Evolutionary conservation across 73 alveolate genomes (phyloP).

Genomic region (Urostyla sp.): DNA sequence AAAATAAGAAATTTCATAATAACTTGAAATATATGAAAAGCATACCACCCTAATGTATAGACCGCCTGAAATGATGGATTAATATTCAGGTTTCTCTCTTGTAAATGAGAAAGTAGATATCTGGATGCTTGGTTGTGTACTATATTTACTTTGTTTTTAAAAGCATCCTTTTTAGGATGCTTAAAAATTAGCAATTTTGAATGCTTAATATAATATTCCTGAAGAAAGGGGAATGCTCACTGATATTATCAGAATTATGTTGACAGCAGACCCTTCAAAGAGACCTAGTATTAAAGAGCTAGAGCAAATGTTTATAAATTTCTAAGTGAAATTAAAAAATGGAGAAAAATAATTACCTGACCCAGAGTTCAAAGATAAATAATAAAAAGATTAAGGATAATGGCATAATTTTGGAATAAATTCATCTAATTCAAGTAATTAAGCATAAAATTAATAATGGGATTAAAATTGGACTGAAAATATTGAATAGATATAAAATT

Average conservation of each 20-base stretch:
- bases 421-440: not conserved
- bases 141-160: slow-evolving; percentile 88
- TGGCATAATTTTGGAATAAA: not conserved
- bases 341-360: slow-evolving; percentile 29
- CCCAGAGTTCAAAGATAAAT: slow-evolving; percentile 5
- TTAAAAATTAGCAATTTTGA: slow-evolving; percentile 92
- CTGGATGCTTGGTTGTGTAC: slow-evolving; percentile 95
- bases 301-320: slow-evolving; percentile 61
- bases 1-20: slow-evolving; percentile 47
- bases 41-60: slow-evolving; percentile 96
- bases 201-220: slow-evolving; percentile 91
- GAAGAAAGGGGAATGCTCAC: slow-evolving; percentile 62
- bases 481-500: not conserved
- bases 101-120: slow-evolving; percentile 92
- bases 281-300: slow-evolving; percentile 90
- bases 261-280: slow-evolving; percentile 93
- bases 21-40: slow-evolving; percentile 83
- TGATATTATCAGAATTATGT: slow-evolving; percentile 89
- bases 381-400: not conserved
- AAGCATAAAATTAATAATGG: not conserved
- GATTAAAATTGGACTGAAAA: slow-evolving; percentile 20
- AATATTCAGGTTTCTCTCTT: slow-evolving; percentile 70
- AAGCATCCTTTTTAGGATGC: slow-evolving; percentile 97
- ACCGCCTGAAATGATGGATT: slow-evolving; percentile 98
- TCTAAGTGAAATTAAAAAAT: slow-evolving; percentile 66